These are phyloP conservation scores for Gomphus bonarii DNA, from an alignment of 1,284 basidiomycete species.

Conservation along the genomic window DNA sequence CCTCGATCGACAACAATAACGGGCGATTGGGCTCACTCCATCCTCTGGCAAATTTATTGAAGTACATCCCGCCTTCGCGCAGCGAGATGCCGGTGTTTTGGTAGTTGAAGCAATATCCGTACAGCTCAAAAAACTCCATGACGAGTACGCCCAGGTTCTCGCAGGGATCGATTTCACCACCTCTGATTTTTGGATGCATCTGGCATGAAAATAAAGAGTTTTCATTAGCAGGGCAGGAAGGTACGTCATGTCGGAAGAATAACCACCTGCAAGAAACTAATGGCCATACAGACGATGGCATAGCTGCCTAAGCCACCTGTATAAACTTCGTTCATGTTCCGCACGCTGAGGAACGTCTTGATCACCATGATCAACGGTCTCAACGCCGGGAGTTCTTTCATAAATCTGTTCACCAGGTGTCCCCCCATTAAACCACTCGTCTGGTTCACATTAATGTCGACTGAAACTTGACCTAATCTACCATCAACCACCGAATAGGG, in stretches of 20 bases:
- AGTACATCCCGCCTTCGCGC: constrained; percentile 78
- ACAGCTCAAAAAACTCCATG: constrained; percentile 95
- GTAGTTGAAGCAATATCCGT: constrained; percentile 89
- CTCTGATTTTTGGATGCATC: constrained; percentile 91
- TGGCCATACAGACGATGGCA: constrained; percentile 85
- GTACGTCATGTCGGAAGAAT: not conserved
- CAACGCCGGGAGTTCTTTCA: constrained; percentile 66
- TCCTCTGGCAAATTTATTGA: constrained; percentile 66
- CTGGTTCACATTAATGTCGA: constrained; percentile 90
- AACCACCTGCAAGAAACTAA: constrained; percentile 79
- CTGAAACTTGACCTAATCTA: constrained; percentile 57
- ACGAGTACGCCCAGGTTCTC: constrained; percentile 86
- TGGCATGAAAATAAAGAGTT: constrained; percentile 15
- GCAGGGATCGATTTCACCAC: constrained; percentile 79
- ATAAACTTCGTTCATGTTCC: constrained; percentile 95
- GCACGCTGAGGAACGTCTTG: constrained; percentile 84
- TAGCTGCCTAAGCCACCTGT: constrained; percentile 93
- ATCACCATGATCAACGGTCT: constrained; percentile 77
- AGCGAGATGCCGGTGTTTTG: constrained; percentile 86
- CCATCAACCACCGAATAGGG: not conserved
- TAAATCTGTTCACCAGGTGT: constrained; percentile 73
- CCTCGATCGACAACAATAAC: constrained; percentile 79
- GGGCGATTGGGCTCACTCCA: constrained; percentile 61
- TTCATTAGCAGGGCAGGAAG: not conserved
- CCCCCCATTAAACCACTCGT: constrained; percentile 77